Percentiles rank a stretch among this genome's conserved stretches.
Evolutionary conservation across 495 filamentous ascomycete genomes (phyloP).

Genomic region (Alectoria sarmentosa): DNA sequence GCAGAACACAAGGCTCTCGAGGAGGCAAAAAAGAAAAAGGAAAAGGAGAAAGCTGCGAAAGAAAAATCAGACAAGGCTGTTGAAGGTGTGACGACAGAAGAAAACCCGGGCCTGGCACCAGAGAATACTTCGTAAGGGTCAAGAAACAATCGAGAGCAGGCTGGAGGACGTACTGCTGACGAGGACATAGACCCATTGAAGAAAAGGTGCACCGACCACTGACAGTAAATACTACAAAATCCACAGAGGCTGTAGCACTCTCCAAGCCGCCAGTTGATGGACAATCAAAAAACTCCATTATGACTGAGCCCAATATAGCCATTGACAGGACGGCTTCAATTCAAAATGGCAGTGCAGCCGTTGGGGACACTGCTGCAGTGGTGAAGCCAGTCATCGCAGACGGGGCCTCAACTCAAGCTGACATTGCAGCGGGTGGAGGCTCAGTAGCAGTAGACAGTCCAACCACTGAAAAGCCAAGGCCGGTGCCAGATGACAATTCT

Average conservation of each 20-base stretch:
- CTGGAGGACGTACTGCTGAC: background rate
- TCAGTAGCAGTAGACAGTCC: background rate
- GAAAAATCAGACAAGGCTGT: background rate
- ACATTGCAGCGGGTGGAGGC: background rate
- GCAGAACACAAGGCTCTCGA: constrained; percentile 12
- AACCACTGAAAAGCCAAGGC: background rate
- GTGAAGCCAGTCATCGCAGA: background rate
- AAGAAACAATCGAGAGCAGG: background rate
- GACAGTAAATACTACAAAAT: background rate
- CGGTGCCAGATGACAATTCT: background rate
- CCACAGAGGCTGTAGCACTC: background rate
- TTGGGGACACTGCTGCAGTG: background rate
- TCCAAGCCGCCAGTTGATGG: background rate
- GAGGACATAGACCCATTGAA: background rate
- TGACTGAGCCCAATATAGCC: background rate
- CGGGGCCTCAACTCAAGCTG: background rate
- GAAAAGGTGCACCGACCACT: background rate
- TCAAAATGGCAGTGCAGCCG: background rate
- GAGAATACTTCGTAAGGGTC: background rate
- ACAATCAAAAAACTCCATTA: background rate
- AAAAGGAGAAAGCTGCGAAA: background rate
- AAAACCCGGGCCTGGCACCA: background rate
- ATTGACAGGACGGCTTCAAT: background rate
- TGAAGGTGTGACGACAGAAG: background rate
- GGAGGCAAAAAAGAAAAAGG: constrained; percentile 10